Evolutionary conservation across 208 protist genomes (phyloP), one percentile per base, ranked within the genome.

Genomic region (Polymyxa betae): DNA sequence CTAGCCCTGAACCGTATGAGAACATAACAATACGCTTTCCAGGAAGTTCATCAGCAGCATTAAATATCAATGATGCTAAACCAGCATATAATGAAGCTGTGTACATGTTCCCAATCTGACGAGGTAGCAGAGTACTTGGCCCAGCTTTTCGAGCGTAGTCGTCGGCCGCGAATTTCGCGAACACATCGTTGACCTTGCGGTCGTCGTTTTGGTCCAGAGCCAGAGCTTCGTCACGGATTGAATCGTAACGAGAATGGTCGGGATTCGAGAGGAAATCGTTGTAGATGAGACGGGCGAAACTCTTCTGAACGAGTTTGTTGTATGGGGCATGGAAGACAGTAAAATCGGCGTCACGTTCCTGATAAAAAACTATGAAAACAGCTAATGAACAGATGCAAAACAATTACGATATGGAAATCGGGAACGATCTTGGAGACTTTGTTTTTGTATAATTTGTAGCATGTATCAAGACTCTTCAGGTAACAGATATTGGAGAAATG

Each of bases 271-370:
- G 45, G 77, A 88, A 92, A 77, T 92, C 88, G 89, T 77, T 93
- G 45, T 89, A 93, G 66, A 96, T 46, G 41, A 97, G 82, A 41
- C 96, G 92, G 38, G 92, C 93, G 92, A 96, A 93, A 40, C 94
- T 94, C 91, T 97, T 97, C 89, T 95, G 93, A 20, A 97, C 96
- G 1, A 97, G 93, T 89, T 97, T 97, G 92, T 94, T 95, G 92
- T 95, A 97, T 32, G 96, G 96, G 52, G 95, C 93, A 93, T 97
- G 96, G 92, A 97, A 97, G 46, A 94, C 68, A 16, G 91, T 87
- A 89, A 94, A 96, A 78, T 96, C 95, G 45, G 88, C 77, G 24
- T 41, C 38, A 46, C 10, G 10, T 24, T 68, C n/a, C 43, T 77
- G 20, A 45, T 41, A 40, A 66, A 12, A 10, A 77, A 77, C 38